Evolutionary conservation across 768 basidiomycete species (phyloP).

Genomic region (Dioszegia aurantiaca): DNA sequence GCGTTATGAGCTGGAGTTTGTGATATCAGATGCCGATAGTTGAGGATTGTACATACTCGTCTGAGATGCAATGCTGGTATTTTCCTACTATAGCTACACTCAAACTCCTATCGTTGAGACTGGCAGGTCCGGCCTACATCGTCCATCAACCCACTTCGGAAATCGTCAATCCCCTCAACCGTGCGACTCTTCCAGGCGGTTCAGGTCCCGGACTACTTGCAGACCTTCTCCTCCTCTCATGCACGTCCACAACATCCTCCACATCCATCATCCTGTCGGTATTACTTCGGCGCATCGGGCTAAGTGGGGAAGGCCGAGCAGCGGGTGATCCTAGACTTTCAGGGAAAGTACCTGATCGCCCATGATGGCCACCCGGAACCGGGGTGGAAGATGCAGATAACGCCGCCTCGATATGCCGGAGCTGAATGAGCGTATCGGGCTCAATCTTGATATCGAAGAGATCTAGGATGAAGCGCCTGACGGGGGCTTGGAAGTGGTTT

Average conservation of each 20-base stretch:
- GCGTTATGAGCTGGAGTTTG: slow-evolving; percentile 20
- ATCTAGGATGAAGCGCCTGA: slow-evolving; percentile 87
- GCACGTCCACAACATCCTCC: neutral
- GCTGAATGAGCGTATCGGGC: slow-evolving; percentile 27
- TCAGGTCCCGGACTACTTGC: slow-evolving; percentile 22
- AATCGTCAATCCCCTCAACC: slow-evolving; percentile 17
- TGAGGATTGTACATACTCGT: neutral
- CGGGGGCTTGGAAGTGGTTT: slow-evolving; percentile 84
- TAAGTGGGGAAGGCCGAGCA: neutral
- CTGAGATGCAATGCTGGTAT: neutral
- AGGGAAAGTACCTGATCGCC: no score
- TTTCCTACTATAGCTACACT: no score
- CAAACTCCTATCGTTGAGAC: no score
- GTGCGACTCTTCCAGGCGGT: slow-evolving; percentile 12
- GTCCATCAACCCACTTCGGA: slow-evolving; percentile 12
- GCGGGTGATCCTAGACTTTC: neutral
- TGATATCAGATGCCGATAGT: neutral
- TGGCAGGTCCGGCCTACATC: neutral
- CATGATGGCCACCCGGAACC: neutral
- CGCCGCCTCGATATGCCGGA: slow-evolving; percentile 16
- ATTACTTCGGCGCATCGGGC: slow-evolving; percentile 1
- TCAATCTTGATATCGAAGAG: slow-evolving; percentile 77
- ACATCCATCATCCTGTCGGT: neutral
- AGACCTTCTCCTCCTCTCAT: slow-evolving; percentile 18
- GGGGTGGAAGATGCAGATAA: neutral